A percentile compares a stretch with the other conserved stretches of the same genome.
Evolutionary conservation across 2,329 filamentous ascomycete species (phyloP).

Genomic region (Celoporthe dispersa): DNA sequence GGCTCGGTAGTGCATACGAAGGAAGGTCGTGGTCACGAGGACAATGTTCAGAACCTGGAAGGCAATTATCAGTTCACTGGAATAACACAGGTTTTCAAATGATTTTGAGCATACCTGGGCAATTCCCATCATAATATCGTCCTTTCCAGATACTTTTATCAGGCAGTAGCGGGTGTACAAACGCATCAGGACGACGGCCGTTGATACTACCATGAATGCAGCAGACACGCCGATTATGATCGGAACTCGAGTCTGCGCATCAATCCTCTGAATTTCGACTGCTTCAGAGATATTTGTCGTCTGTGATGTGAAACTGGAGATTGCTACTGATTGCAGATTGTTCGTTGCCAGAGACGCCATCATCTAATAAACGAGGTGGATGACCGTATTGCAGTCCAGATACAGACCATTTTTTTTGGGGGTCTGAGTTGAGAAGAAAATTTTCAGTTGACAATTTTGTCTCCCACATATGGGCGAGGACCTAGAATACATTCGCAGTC

Average conservation of each 20-base stretch:
- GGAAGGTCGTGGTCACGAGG: constrained; percentile 33
- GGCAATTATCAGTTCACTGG: background rate
- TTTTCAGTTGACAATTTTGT: background rate
- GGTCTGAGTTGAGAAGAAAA: background rate
- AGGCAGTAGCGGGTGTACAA: constrained; percentile 37
- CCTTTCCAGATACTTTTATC: constrained; percentile 34
- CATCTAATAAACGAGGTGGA: constrained; percentile 10
- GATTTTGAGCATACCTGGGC: constrained; percentile 32
- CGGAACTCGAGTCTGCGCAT: constrained; percentile 35
- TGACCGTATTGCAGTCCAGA: constrained; percentile 15
- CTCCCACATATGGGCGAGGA: background rate
- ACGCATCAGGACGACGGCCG: constrained; percentile 35
- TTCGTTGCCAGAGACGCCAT: constrained; percentile 21
- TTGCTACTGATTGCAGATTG: constrained; percentile 17
- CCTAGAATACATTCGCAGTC: background rate
- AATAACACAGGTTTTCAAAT: too few relatives aligned
- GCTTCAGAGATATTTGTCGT: constrained; percentile 23
- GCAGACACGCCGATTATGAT: constrained; percentile 35
- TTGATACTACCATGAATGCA: constrained; percentile 34
- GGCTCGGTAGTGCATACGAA: constrained; percentile 27
- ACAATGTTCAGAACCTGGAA: constrained; percentile 30
- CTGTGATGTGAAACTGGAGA: constrained; percentile 16
- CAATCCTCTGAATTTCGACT: constrained; percentile 33
- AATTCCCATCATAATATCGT: constrained; percentile 36
- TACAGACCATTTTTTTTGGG: background rate